phyloP scores from a whole-genome alignment of 257 asterid genomes.

The Cordia subcordata region DNA sequence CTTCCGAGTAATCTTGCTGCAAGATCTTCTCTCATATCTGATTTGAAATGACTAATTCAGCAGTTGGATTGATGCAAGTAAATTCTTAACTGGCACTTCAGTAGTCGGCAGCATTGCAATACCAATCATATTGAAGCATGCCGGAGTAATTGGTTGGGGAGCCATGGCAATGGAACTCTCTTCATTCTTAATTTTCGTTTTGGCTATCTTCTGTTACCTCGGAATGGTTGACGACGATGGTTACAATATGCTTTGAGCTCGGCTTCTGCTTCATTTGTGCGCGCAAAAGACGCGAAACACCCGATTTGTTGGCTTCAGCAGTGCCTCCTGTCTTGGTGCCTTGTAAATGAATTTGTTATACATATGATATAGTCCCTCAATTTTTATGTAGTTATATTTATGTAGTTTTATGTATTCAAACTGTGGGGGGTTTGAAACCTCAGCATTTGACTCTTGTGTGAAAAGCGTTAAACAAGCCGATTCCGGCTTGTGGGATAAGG shows the following conservation, averaged over 20 bases:
- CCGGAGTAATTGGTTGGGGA: constrained; percentile 91
- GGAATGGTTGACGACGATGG: constrained; percentile 53
- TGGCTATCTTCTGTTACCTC: constrained; percentile 61
- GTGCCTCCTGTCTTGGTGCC: not conserved
- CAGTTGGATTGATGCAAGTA: constrained; percentile 84
- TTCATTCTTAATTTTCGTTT: constrained; percentile 52
- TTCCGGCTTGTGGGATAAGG: no score
- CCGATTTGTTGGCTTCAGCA: constrained; percentile 3
- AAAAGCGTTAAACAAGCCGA: no score
- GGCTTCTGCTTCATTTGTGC: not conserved
- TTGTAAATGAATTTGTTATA: not conserved
- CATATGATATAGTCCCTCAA: not conserved
- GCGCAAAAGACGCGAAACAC: not conserved
- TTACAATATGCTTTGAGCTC: constrained; percentile 44
- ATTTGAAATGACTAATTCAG: constrained; percentile 6
- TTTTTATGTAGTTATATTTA: no score
- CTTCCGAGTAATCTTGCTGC: not conserved
- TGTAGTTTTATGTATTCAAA: no score
- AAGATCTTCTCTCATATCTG: constrained; percentile 14
- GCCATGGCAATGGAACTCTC: constrained; percentile 92
- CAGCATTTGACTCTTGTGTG: no score
- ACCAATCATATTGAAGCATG: constrained; percentile 83
- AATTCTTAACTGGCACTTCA: constrained; percentile 88
- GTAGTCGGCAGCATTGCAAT: constrained; percentile 85
- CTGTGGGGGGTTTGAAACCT: no score